Evolutionary conservation across 768 basidiomycete species (phyloP), one percentile per base, ranked within the genome.

Genomic region (Russula earlei): DNA sequence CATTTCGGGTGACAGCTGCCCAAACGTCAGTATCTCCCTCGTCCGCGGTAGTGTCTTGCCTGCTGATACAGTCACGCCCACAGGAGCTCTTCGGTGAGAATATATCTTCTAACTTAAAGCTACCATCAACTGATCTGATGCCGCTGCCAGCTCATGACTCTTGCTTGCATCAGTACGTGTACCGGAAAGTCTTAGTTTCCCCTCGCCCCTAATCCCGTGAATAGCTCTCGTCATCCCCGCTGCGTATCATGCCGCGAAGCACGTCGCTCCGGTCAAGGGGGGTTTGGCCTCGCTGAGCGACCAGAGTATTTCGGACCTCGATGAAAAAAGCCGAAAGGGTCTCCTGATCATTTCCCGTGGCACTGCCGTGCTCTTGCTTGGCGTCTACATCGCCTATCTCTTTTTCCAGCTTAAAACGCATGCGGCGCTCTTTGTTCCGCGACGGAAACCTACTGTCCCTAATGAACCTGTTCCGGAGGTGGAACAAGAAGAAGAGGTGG

Each of bases 221-320:
- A 56, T 43, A 77, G 86, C 91, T 38, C 80, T 96, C 37, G 84
- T 95, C 63, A 88, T 95, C 55, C 92, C 92, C 31, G 92, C 93
- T 37, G 92, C 92, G 3, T 95, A 90, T 63, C 75, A 80, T 61
- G 78, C 74, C 63, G 74, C 81, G 22, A 64, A 71, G 36, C 54
- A 60, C 15, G 52, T 37, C 38, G 4, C 33, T n/a, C 46, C 47
- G 0, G 36, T 4, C 1, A 4, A 42, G 0, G 41, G 50, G 19
- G 36, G 22, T 2, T 6, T 59, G 20, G 49, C n/a, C n/a, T 3
- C 42, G 41, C 58, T 62, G 52, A 62, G 55, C 44, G 64, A 52
- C 31, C 58, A 57, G 4, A 60, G 60, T 4, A 36, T 60, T 17
- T 48, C 59, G 24, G 67, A 67, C 38, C 51, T 68, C 31, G 65